A percentile compares a stretch with the other conserved stretches of the same genome.
Evolutionary conservation across 1,284 basidiomycete species (phyloP).

Genomic region (Pyrrhoderma lamaoense): DNA sequence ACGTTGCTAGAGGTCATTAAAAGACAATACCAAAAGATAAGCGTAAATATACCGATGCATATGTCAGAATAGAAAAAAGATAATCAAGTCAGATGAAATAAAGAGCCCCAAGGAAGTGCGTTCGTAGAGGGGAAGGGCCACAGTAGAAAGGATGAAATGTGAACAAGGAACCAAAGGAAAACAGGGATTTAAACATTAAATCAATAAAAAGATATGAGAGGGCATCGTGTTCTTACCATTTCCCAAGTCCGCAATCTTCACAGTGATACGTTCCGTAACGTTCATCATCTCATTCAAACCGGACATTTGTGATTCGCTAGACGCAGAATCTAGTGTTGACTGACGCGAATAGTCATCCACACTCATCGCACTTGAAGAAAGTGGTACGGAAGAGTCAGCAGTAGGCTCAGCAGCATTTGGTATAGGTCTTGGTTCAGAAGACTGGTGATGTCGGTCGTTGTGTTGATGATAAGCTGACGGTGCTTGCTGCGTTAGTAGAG

Average conservation of each 20-base stretch:
- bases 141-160: too few species aligned
- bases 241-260: conserved; percentile 97
- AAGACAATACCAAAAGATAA: too few species aligned
- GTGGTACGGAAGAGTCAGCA: conserved; percentile 19
- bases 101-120: too few species aligned
- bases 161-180: too few species aligned
- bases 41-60: too few species aligned
- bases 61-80: too few species aligned
- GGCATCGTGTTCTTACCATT: conserved; percentile 52
- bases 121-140: too few species aligned
- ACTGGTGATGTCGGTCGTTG: conserved; percentile 18
- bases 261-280: conserved; percentile 77
- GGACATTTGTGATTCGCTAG: conserved; percentile 20
- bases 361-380: conserved; percentile 36
- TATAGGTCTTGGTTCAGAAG: conserved; percentile 19
- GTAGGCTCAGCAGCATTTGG: conserved; percentile 1
- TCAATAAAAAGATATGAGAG: neutral
- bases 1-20: conserved; percentile 61
- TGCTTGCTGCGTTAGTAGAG: conserved; percentile 76
- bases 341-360: conserved; percentile 26
- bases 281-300: conserved; percentile 25
- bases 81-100: too few species aligned
- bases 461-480: conserved; percentile 28
- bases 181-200: too few species aligned
- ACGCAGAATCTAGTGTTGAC: conserved; percentile 27